Evolutionary conservation across 2,329 filamentous ascomycete species (phyloP), one percentile per base, ranked within the genome.

Genomic region (Aspergillus fijiensis): DNA sequence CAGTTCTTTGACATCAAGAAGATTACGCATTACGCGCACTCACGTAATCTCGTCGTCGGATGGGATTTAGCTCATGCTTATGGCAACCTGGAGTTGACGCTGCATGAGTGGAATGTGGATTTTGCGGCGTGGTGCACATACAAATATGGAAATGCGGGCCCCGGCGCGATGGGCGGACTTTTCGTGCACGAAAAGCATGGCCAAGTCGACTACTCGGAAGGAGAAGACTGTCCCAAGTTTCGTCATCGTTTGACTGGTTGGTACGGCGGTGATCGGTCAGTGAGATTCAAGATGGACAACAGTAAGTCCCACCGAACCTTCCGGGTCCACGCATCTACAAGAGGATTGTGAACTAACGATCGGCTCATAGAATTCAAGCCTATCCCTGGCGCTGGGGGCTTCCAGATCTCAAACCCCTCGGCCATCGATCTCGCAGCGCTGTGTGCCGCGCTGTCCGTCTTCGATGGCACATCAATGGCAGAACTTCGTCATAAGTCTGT

Each of bases 51-150:
- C 52, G 75, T 85, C 0, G 86, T 94, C 1, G 91, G 91, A 21
- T 96, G 92, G 92, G 92, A 96, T 73, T 83, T 95, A 5, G 92
- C 92, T 0, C 91, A 96, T 74, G 91, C 91, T 0, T 90, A 85
- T 47, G 92, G 90, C 33, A 96, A 96, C 69, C 89, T 93, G 2
- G 85, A 88, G 29, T 76, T 96, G 10, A 78, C 84, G 60, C 81
- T 96, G 21, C 91, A 96, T 73, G 90, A 93, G 68, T 96, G 92
- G 92, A 84, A 90, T 66, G 91, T 95, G 45, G 92, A 96, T 74
- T 96, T 96, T 67, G 92, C 92, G 9, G 90, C 84, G 59, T 96
- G 92, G 92, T 96, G 92, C 77, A 93, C 89, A 7, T 96, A 96
- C 82, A 96, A 96, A 79, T 96, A 96, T 77, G 85, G 95, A 73